Evolutionary conservation across 202 grass and related monocot species (phyloP), one percentile per base, ranked within the genome.

Genomic region (Musa balbisiana): DNA sequence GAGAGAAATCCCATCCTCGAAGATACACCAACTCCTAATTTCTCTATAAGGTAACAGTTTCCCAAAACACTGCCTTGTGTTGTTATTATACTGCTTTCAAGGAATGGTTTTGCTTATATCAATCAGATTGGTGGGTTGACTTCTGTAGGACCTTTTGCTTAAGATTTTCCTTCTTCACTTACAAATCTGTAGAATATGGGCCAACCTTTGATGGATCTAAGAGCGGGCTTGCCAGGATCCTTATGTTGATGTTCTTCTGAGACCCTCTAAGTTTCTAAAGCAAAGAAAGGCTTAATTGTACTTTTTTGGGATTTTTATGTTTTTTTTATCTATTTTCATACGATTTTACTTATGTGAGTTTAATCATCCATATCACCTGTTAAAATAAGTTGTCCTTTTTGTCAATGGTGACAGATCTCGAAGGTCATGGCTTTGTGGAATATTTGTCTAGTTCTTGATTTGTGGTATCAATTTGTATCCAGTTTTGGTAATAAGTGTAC

Each of bases 11-110:
- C 79, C 65, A 89, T 86, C 86, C 84, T 88, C 73, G 83, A 81
- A 54, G 76, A 68, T 9, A 60, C 50, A 87, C 81, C 83, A 26
- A 73, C 72, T 71, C 85, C 85, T 78, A 92, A 86, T 56, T 99
- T 99, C 85, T 99, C 87, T 51, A 99, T 99, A 88, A 89, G 95
- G 95, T 99, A 91, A 78, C 51, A 80, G 62, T 43, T 68, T 56
- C 21, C 73, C 81, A 69, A 68, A 53, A 58, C 1, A 17, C 3
- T 19, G 10, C 60, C 29, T 67, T 56, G 27, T 60, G 9, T 21
- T 69, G 23, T 33, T 68, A 25, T 78, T 72, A 64, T 23, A 15
- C 80, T 15, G 49, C 43, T 76, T 78, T 72, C 56, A 27, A n/a
- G 80, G 78, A 6, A 73, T 79, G 53, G 73, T 79, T 53, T 62